Percentiles rank a stretch among this genome's conserved stretches.
Conservation (phyloP, 805 yeast species). For the Yamadazyma olivae region DNA sequence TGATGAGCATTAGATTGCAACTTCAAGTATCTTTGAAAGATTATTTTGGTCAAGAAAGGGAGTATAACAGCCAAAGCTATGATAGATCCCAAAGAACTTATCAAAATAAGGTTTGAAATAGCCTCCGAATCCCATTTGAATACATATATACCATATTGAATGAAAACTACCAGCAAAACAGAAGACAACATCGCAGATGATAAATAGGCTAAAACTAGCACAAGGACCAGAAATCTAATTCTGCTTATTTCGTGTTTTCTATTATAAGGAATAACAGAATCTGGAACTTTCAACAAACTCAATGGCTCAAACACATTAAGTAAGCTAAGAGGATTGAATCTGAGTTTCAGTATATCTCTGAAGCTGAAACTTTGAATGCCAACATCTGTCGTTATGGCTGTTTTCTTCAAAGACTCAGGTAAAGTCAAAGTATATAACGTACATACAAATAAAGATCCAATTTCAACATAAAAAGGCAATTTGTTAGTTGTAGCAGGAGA, state of each 20-base stretch:
- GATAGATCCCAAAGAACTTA: neutral
- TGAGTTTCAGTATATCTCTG: neutral
- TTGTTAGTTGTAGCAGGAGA: neutral
- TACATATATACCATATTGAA: conserved; percentile 4
- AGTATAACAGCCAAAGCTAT: neutral
- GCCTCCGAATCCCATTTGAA: conserved; percentile 5
- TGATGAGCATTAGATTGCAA: conserved; percentile 4
- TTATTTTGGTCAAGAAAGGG: conserved; percentile 3
- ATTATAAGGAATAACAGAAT: neutral
- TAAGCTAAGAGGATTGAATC: neutral
- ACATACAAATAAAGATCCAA: neutral
- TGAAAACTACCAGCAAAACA: neutral
- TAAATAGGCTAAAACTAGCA: neutral
- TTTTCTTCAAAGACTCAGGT: conserved; percentile 4
- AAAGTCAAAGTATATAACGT: neutral
- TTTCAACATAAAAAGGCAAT: conserved; percentile 3
- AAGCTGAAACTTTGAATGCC: neutral
- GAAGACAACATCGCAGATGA: neutral
- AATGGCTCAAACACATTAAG: neutral
- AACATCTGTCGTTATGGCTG: neutral
- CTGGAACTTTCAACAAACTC: conserved; percentile 2
- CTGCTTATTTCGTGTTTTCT: conserved; percentile 1
- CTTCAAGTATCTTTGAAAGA: conserved; percentile 2
- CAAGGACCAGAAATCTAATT: conserved; percentile 6
- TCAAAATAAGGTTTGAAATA: neutral